A percentile compares a stretch with the other conserved stretches of the same genome.
Evolutionary conservation across 2,329 filamentous ascomycete genomes (phyloP).

Genomic region (Mycosphaerelloides madeirae): DNA sequence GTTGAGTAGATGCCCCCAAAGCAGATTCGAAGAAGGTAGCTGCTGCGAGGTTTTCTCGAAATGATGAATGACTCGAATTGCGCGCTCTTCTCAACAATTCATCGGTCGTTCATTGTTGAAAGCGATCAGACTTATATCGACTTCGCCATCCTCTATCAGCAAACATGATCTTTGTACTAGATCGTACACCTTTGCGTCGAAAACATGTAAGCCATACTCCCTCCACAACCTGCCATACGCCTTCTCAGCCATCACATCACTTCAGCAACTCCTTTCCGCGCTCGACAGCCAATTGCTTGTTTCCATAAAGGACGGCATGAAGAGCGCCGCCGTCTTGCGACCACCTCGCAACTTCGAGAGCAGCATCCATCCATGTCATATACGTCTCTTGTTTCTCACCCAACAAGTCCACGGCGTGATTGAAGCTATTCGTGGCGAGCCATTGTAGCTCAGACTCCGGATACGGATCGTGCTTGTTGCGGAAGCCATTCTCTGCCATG

Average conservation of each 20-base stretch:
- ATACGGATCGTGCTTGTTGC: constrained; percentile 41
- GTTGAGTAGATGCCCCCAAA: neutral
- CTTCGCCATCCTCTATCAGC: no score
- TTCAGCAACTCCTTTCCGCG: neutral
- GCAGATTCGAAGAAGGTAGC: no score
- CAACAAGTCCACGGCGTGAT: constrained; percentile 65
- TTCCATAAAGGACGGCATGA: constrained; percentile 37
- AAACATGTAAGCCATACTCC: no score
- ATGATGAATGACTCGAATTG: no score
- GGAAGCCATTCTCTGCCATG: constrained; percentile 41
- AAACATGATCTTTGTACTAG: no score
- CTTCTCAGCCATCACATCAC: no score
- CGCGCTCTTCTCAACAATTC: no score
- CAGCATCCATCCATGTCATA: constrained; percentile 58
- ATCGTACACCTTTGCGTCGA: no score
- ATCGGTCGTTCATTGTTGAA: no score
- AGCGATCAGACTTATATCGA: no score
- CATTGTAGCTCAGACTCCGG: constrained; percentile 68
- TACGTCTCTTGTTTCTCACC: constrained; percentile 50
- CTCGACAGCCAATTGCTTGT: constrained; percentile 20
- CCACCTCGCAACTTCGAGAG: constrained; percentile 58
- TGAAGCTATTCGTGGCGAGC: constrained; percentile 66
- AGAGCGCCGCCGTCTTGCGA: constrained; percentile 47
- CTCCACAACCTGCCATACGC: no score
- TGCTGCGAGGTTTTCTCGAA: no score